These are phyloP conservation scores for Coniochaeta prunicola DNA, from an alignment of 2,329 filamentous ascomycete species.

Conservation along the genomic window DNA sequence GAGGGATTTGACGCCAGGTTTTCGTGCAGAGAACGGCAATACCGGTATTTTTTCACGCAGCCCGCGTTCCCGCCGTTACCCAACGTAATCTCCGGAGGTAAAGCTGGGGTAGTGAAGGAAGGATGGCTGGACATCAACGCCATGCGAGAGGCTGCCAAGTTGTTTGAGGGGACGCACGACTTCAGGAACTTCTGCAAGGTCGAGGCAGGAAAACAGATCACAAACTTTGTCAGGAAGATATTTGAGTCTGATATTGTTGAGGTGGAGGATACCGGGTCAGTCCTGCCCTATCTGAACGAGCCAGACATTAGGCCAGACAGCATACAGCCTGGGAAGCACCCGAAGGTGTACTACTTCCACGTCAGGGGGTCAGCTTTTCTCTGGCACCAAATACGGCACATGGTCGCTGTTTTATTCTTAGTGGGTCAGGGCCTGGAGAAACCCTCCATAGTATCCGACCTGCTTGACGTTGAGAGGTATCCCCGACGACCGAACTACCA, in stretches of 20 bases:
- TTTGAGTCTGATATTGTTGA: conserved; percentile 74
- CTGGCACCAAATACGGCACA: conserved; percentile 96
- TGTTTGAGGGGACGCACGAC: conserved; percentile 79
- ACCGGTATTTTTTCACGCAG: conserved; percentile 97
- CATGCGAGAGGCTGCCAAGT: conserved; percentile 76
- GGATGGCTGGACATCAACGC: conserved; percentile 83
- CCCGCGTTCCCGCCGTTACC: conserved; percentile 72
- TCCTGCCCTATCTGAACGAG: conserved; percentile 47
- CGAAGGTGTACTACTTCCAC: conserved; percentile 79
- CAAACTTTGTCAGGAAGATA: conserved; percentile 72
- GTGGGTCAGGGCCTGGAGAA: conserved; percentile 82
- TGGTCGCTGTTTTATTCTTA: conserved; percentile 87
- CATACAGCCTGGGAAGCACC: conserved; percentile 17
- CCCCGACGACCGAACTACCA: conserved; percentile 78
- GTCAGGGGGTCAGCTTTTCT: conserved; percentile 88
- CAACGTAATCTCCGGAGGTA: conserved; percentile 31
- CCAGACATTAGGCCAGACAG: conserved; percentile 33
- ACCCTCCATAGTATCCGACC: conserved; percentile 61
- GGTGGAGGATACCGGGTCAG: conserved; percentile 46
- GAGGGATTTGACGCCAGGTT: conserved; percentile 82
- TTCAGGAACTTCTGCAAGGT: conserved; percentile 97
- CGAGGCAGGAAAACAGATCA: conserved; percentile 82
- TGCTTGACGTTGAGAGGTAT: conserved; percentile 66
- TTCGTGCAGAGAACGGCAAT: conserved; percentile 83
- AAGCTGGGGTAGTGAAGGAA: conserved; percentile 34